A percentile compares a stretch with the other conserved stretches of the same genome.
Evolutionary conservation across 2,329 filamentous ascomycete species (phyloP).

Genomic region (Lasiodiplodia hormozganensis): DNA sequence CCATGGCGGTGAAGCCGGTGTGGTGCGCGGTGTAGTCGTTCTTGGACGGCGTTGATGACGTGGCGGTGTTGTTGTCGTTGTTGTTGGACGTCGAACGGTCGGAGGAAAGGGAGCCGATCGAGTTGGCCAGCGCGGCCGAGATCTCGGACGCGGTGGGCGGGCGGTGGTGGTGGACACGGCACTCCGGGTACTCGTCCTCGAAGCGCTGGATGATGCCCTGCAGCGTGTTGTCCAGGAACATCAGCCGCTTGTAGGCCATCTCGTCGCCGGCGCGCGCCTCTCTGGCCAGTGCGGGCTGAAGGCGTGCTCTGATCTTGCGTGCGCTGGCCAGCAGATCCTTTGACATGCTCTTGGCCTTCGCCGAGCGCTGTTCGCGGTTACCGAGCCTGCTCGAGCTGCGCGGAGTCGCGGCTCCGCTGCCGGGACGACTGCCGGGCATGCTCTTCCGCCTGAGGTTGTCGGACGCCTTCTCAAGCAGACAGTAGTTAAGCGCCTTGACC

Average conservation of each 20-base stretch:
- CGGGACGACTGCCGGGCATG: constrained; percentile 39
- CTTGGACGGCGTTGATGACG: background rate
- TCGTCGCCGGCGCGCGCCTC: constrained; percentile 76
- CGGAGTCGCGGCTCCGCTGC: constrained; percentile 62
- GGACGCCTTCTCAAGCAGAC: constrained; percentile 79
- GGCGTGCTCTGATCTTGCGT: constrained; percentile 81
- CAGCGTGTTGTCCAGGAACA: constrained; percentile 88
- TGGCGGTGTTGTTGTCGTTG: constrained; percentile 26
- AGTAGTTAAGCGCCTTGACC: constrained; percentile 91
- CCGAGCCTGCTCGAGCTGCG: constrained; percentile 43
- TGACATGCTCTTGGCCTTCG: constrained; percentile 89
- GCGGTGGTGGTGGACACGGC: constrained; percentile 58
- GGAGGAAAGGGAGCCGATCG: constrained; percentile 42
- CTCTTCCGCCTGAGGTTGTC: constrained; percentile 49
- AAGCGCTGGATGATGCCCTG: constrained; percentile 93
- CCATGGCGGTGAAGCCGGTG: constrained; percentile 3
- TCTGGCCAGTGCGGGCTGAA: constrained; percentile 83
- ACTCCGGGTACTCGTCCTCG: constrained; percentile 95
- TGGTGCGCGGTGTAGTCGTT: background rate
- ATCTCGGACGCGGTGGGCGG: constrained; percentile 32
- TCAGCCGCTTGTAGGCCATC: constrained; percentile 77
- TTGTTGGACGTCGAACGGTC: constrained; percentile 38
- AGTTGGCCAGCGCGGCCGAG: constrained; percentile 40
- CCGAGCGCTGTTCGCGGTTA: constrained; percentile 46
- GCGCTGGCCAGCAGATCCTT: constrained; percentile 88